Conservation (phyloP, 2,329 filamentous ascomycete species). For the Fusarium tupiense region DNA sequence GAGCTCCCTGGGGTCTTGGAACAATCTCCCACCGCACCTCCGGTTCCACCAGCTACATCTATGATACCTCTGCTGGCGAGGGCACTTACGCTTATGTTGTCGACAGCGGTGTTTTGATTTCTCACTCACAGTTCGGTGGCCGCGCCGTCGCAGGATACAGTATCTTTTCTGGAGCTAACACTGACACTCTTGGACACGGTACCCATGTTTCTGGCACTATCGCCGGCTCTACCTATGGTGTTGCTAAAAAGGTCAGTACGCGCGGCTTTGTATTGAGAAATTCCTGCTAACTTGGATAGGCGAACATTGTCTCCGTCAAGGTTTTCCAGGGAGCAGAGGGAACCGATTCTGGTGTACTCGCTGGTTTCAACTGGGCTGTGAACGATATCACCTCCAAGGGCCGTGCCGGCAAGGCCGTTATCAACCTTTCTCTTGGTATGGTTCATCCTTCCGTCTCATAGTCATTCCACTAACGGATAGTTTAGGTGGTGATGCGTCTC, state of each 20-base stretch:
- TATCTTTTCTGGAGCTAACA: neutral
- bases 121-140: neutral
- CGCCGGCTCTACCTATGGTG: neutral
- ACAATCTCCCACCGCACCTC: neutral
- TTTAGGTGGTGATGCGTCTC: neutral
- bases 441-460: neutral
- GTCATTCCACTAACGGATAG: neutral
- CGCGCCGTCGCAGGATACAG: neutral
- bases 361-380: neutral
- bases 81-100: neutral
- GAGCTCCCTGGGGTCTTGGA: neutral
- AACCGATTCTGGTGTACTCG: neutral
- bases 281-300: neutral
- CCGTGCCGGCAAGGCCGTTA: neutral
- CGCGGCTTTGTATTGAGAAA: neutral
- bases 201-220: neutral
- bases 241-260: neutral
- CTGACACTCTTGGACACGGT: neutral
- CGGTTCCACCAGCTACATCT: neutral
- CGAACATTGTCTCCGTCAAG: neutral
- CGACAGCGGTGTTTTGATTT: neutral
- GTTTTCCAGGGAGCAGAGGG: neutral
- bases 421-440: neutral
- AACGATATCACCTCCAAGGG: neutral
- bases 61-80: neutral